Percentiles rank a stretch among this genome's conserved stretches.
Conservation (phyloP, 495 filamentous ascomycete species). For the Chaetomidium leptoderma region DNA sequence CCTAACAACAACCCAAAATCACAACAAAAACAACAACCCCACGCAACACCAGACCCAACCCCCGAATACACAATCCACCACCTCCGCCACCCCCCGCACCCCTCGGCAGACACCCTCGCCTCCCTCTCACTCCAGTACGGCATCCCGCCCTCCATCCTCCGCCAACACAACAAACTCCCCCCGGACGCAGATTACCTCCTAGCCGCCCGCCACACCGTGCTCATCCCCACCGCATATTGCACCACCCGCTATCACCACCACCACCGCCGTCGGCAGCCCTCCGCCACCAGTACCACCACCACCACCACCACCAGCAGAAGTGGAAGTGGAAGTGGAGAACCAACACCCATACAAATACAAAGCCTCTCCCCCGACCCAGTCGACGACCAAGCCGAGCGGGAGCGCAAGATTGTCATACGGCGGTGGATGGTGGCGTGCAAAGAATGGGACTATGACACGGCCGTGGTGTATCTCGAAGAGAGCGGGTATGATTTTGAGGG, state of each 20-base stretch:
- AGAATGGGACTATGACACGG: conserved; percentile 68
- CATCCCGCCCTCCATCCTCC: conserved; percentile 53
- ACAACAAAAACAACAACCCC: background rate
- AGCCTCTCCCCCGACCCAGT: conserved; percentile 61
- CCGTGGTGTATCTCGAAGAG: conserved; percentile 64
- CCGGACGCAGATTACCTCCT: conserved; percentile 56
- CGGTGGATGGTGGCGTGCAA: conserved; percentile 69
- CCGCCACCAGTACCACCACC: conserved; percentile 35
- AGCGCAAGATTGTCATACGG: conserved; percentile 59
- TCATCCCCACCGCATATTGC: conserved; percentile 63
- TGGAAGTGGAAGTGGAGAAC: no score
- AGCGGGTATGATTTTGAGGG: conserved; percentile 58
- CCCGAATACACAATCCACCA: conserved; percentile 57
- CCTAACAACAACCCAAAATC: conserved; percentile 37
- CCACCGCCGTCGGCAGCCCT: conserved; percentile 21
- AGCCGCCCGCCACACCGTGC: conserved; percentile 56
- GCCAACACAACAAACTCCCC: conserved; percentile 58
- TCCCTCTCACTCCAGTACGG: conserved; percentile 65
- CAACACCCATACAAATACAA: no score
- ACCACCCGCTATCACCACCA: conserved; percentile 31
- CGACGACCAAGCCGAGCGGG: conserved; percentile 65
- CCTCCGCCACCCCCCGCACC: conserved; percentile 45
- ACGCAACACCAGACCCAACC: background rate
- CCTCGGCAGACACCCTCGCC: conserved; percentile 49
- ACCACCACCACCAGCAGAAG: conserved; percentile 33